Evolutionary conservation across 805 yeast species (phyloP), one percentile per base, ranked within the genome.

Genomic region (Yarrowia hollandica): DNA sequence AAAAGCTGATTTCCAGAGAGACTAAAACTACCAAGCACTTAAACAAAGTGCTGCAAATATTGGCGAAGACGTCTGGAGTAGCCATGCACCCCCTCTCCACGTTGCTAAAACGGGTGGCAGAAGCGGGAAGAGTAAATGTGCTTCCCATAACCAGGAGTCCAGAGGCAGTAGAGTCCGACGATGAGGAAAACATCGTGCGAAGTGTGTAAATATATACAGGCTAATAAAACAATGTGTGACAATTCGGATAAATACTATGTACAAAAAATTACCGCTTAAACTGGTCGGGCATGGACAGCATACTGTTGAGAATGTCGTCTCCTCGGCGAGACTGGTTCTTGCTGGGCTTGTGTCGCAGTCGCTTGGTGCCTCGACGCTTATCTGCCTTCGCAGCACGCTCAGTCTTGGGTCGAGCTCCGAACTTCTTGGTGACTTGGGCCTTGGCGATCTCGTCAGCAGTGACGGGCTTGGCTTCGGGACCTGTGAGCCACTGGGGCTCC

Each of bases 401-500:
- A 4, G 26, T 22, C 30, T 33, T 33, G 31, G 55, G 55, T 48
- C 55, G 37, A 10, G 55, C 55, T 33, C 55, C 55, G 33, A 48
- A 48, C 55, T 48, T 48, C 23, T 48, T 48, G 15, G 55, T 48
- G 6, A 48, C 55, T 15, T 21, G 18, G 12, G 55, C 55, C 39
- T 33, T 30, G 3, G 55, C 55, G 7, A 48, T 48, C 9, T 48
- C 55, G 12, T 31, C 55, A 5, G 21, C 30, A 3, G 55, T 33
- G 2, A 21, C 55, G 4, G 55, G 55, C n/a, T 48, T 48, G 31
- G 22, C 19, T 12, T 22, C 34, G 2, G 55, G 55, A 4, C 55
- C 55, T 7, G 16, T 9, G 22, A 48, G 18, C 55, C 55, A 48
- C 55, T 48, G 55, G 12, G 55, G 55, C n/a, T 48, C 55, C 30